These are phyloP conservation scores for Paramyrothecium roridum DNA, from an alignment of 2,329 filamentous ascomycete genomes.

Conservation along the genomic window DNA sequence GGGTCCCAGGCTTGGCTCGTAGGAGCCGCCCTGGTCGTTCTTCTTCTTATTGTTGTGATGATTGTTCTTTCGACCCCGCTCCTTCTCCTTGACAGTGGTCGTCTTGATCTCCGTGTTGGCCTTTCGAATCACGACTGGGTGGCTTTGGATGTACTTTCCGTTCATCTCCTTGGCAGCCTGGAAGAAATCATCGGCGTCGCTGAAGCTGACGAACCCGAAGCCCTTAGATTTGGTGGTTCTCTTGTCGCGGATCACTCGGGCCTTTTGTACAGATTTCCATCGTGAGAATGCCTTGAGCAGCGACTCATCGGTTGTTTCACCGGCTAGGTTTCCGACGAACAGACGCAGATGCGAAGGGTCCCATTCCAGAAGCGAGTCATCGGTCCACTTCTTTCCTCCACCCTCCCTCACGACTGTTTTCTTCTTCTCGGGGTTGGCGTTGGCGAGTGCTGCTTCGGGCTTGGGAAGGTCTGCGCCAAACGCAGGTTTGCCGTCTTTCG, in stretches of 20 bases:
- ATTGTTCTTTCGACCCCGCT: constrained; percentile 31
- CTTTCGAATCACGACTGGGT: constrained; percentile 83
- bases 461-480: constrained; percentile 24
- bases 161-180: constrained; percentile 97
- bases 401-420: constrained; percentile 88
- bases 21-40: constrained; percentile 28
- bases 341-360: constrained; percentile 91
- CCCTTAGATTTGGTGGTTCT: constrained; percentile 94
- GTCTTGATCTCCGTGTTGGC: constrained; percentile 90
- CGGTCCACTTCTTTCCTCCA: constrained; percentile 90
- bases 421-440: constrained; percentile 58
- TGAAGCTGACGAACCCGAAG: constrained; percentile 95
- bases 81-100: constrained; percentile 62
- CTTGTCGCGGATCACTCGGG: constrained; percentile 92
- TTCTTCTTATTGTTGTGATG: constrained; percentile 35
- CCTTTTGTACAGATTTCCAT: constrained; percentile 87
- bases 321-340: constrained; percentile 94
- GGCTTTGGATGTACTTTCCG: constrained; percentile 97
- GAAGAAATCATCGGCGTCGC: constrained; percentile 94
- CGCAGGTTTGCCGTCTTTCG: constrained; percentile 27
- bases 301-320: constrained; percentile 95
- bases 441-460: constrained; percentile 35
- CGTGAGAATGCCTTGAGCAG: constrained; percentile 89
- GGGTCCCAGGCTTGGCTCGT: constrained; percentile 51
- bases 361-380: constrained; percentile 88